Evolutionary conservation across 768 basidiomycete species (phyloP), one percentile per base, ranked within the genome.

Genomic region (Kwoniella pini): DNA sequence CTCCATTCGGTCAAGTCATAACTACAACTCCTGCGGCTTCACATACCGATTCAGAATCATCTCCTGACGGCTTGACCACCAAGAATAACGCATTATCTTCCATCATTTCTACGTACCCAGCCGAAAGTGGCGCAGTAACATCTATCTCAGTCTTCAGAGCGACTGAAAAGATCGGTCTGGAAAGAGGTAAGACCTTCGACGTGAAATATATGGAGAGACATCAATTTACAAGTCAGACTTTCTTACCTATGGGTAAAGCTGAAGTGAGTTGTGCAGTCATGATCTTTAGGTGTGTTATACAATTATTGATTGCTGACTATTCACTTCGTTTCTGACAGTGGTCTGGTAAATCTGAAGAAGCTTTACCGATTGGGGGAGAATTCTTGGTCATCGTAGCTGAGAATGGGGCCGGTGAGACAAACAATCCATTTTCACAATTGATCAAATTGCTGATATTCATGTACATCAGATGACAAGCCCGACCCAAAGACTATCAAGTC

Each of bases 351-450:
- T 40, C 83, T 79, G 40, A 77, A 64, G 70, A 86, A 84, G 59
- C 69, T n/a, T 54, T 78, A 22, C 60, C 71, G 49, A 64, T 81
- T 79, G 28, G 79, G 84, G 64, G 77, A 64, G 24, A 83, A 40
- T 96, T 96, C 77, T 80, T 98, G 42, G 91, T 96, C 15, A 86
- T 96, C 17, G 94, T 96, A 0, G 91, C 92, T 7, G 79, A 87
- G 74, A 90, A 88, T 61, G 90, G 88, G 1, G 65, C 62, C 9
- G 80, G 81, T 80, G 39, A 52, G 78, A n/a, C n/a, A n/a, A n/a
- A n/a, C n/a, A n/a, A n/a, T n/a, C n/a, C n/a, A n/a, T 69, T 50
- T 27, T 38, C 38, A 9, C 24, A 45, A 46, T 36, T 36, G 33
- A 36, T n/a, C 6, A 33, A 30, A 10, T 21, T 43, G 10, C 27